Conservation (phyloP, 805 yeast species). For the Ogataea dorogensis region DNA sequence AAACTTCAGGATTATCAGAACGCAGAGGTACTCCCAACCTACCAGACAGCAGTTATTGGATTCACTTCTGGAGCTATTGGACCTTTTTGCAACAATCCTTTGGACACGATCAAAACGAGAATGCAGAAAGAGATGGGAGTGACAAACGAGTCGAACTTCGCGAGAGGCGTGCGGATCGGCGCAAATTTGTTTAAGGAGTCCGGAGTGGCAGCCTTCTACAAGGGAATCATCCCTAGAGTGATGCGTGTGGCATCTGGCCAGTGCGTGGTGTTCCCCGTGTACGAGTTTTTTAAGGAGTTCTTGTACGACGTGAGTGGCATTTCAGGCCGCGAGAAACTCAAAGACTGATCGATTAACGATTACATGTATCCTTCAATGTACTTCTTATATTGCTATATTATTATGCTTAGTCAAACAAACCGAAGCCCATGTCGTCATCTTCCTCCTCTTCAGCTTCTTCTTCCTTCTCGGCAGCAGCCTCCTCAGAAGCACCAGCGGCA, state of each 20-base stretch:
- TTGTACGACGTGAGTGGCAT: constrained; percentile 44
- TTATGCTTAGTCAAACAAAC: constrained; percentile 74
- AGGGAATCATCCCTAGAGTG: constrained; percentile 97
- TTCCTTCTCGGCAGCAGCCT: constrained; percentile 56
- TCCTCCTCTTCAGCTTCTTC: constrained; percentile 53
- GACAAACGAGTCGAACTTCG: constrained; percentile 62
- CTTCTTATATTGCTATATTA: constrained; percentile 6
- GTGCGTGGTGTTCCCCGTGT: constrained; percentile 96
- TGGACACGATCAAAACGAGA: constrained; percentile 95
- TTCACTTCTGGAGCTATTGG: constrained; percentile 95
- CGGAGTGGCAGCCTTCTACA: constrained; percentile 85
- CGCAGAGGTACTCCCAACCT: constrained; percentile 67
- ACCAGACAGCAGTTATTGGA: constrained; percentile 93
- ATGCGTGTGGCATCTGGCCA: constrained; percentile 99
- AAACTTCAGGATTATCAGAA: constrained; percentile 61
- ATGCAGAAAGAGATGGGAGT: constrained; percentile 85
- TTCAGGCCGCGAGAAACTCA: constrained; percentile 17
- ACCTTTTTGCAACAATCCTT: constrained; percentile 95
- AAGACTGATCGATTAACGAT: constrained; percentile 13
- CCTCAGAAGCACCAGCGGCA: constrained; percentile 63
- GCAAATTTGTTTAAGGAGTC: constrained; percentile 80
- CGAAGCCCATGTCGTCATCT: constrained; percentile 92
- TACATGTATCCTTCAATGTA: constrained; percentile 1
- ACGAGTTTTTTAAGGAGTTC: constrained; percentile 76
- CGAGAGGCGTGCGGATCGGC: constrained; percentile 79